Conservation (phyloP, 805 yeast genomes). For the Pichia membranifaciens region DNA sequence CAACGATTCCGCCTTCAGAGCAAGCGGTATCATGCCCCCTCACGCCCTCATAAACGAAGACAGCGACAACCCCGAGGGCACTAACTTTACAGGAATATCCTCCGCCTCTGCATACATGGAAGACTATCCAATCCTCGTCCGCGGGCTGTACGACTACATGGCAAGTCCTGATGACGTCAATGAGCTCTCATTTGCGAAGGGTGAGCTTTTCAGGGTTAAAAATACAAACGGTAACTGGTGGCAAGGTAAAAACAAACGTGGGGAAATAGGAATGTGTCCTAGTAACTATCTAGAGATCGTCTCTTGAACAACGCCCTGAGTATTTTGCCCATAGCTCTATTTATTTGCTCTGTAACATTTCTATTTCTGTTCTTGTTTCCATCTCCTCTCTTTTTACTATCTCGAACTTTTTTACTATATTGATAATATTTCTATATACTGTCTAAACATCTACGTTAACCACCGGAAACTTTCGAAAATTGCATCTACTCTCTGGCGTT, state of each 20-base stretch:
- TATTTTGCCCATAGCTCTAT: too few relatives aligned
- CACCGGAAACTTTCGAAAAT: too few relatives aligned
- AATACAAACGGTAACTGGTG: slow-evolving; percentile 98
- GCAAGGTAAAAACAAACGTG: slow-evolving; percentile 87
- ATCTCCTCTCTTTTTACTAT: neutral
- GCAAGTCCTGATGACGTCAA: slow-evolving; percentile 92
- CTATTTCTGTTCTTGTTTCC: neutral
- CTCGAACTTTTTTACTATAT: neutral
- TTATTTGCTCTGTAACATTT: too few relatives aligned
- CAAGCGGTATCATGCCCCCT: slow-evolving; percentile 11
- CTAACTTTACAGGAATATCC: slow-evolving; percentile 11
- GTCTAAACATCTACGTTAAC: too few relatives aligned
- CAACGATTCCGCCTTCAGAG: slow-evolving; percentile 12
- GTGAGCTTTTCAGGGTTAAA: slow-evolving; percentile 85
- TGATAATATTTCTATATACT: too few relatives aligned
- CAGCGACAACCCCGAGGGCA: slow-evolving; percentile 2
- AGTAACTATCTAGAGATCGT: slow-evolving; percentile 83
- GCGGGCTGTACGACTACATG: slow-evolving; percentile 78
- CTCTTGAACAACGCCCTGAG: too few relatives aligned
- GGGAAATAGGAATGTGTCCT: slow-evolving; percentile 95
- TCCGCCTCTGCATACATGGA: slow-evolving; percentile 14
- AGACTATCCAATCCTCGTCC: slow-evolving; percentile 74
- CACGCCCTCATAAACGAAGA: neutral
- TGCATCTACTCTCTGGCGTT: neutral
- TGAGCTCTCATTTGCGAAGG: slow-evolving; percentile 85